Percentiles rank a stretch among this genome's conserved stretches.
These are phyloP conservation scores for Arthromyces matolae DNA, from an alignment of 768 basidiomycete genomes.

Conservation along the genomic window DNA sequence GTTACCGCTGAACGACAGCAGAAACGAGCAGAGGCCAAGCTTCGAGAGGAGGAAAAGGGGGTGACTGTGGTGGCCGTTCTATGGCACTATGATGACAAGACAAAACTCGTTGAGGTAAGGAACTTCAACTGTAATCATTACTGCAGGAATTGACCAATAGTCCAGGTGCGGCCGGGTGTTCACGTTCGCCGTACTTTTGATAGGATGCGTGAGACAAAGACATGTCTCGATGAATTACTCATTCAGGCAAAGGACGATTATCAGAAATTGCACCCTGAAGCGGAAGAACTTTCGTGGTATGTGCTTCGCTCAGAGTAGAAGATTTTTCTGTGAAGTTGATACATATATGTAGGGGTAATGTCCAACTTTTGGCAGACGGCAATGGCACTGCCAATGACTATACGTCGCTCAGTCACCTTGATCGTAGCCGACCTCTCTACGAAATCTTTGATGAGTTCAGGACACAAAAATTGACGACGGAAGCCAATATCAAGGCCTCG, in stretches of 20 bases:
- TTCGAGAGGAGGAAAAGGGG: neutral
- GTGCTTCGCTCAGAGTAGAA: neutral
- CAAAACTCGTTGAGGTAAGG: neutral
- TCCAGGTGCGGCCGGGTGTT: neutral
- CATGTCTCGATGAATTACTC: neutral
- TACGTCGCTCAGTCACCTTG: slow-evolving; percentile 1
- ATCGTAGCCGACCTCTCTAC: neutral
- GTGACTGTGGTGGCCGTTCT: neutral
- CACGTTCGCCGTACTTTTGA: neutral
- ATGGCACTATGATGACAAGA: neutral
- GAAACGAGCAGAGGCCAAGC: neutral
- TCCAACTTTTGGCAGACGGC: slow-evolving; percentile 1
- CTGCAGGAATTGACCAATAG: neutral
- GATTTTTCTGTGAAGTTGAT: too few species aligned
- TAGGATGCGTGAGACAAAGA: neutral
- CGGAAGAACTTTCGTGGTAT: neutral
- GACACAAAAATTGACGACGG: neutral
- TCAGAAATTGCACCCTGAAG: too few species aligned
- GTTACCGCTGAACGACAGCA: neutral
- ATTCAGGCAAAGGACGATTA: too few species aligned
- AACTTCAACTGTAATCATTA: neutral
- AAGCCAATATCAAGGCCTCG: slow-evolving; percentile 1
- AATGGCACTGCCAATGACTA: slow-evolving; percentile 1
- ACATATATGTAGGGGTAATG: neutral
- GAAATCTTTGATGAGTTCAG: neutral